phyloP scores from a whole-genome alignment of 2,329 filamentous ascomycete species.

The Westerdykella aurantiaca region DNA sequence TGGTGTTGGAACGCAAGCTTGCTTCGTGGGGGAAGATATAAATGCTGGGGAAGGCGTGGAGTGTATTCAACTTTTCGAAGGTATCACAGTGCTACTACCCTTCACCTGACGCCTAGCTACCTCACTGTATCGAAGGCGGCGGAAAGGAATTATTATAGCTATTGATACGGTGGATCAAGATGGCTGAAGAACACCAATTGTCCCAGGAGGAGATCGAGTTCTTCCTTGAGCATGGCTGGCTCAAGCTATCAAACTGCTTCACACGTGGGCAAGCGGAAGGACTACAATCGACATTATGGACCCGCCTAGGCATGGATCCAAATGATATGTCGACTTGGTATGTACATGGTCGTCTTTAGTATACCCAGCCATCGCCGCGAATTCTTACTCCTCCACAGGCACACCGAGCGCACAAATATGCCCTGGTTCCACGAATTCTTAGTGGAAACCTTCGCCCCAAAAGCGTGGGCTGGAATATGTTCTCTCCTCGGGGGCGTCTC shows the following conservation, averaged over 20 bases:
- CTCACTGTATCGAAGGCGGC: neutral
- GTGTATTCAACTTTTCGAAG: neutral
- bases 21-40: neutral
- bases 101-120: neutral
- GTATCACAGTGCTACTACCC: neutral
- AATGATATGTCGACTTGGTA: slow-evolving; percentile 60
- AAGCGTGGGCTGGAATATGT: slow-evolving; percentile 61
- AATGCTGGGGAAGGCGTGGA: neutral
- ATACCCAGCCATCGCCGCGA: neutral
- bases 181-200: slow-evolving; percentile 26
- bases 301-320: slow-evolving; percentile 58
- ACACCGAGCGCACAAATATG: slow-evolving; percentile 58
- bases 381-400: slow-evolving; percentile 19
- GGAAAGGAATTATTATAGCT: neutral
- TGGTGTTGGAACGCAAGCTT: neutral
- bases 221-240: slow-evolving; percentile 52
- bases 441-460: slow-evolving; percentile 54
- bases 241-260: slow-evolving; percentile 52
- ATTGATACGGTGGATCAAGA: slow-evolving; percentile 2
- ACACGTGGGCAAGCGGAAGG: slow-evolving; percentile 44
- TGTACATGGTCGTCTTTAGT: neutral
- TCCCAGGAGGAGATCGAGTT: slow-evolving; percentile 46
- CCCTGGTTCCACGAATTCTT: slow-evolving; percentile 53
- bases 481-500: slow-evolving; percentile 59
- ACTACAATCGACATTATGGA: slow-evolving; percentile 53